Base-by-base conservation (phyloP, 2,329 filamentous ascomycete genomes). In the Rutstroemia sp. region DNA sequence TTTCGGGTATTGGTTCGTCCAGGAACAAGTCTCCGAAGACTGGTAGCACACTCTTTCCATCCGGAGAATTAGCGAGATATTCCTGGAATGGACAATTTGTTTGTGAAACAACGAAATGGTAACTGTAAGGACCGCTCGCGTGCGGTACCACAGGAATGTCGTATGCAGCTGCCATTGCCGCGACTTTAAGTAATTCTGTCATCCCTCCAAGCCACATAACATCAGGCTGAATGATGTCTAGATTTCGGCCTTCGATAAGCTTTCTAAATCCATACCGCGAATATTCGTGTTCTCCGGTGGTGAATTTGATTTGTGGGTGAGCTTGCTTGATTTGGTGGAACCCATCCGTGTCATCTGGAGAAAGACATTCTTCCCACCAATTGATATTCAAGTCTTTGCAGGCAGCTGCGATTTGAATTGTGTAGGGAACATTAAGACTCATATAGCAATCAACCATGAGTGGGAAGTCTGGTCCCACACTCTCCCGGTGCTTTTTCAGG, bases 391-490 rank as follows among this genome's bases (percentile, higher is more conserved):
- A 80, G 64, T 91, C 84, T 65, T 89, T 82, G 69, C 87, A 90
- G 51, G 86, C 87, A 73, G 92, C 88, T 59, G 88, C 92, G 23
- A 96, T 79, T 72, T 96, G 87, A 64, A 96, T 95, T 4, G 89
- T 95, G 75, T 96, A 96, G 1, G 88, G 76, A 25, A 96, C 92
- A 67, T 92, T 96, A 67, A 96, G 77, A 64, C 88, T 92, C 92
- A 96, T 96, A 75, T 95, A 96, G 78, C 92, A 96, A 75, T 96
- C 92, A 5, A 96, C 92, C 78, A 95, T 92, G 63, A 96, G 79
- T 47, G 92, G 92, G 70, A 94, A 96, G 71, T 96, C 88, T 0
- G 90, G 88, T 0, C 92, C 92, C 45, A 96, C 87, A 55, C 82
- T 82, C 68, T 91, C 88, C 54, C 91, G 83, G 72, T 96, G 89